These are phyloP conservation scores for Musa balbisiana DNA, from an alignment of 202 grass and related monocot genomes.

Conservation along the genomic window DNA sequence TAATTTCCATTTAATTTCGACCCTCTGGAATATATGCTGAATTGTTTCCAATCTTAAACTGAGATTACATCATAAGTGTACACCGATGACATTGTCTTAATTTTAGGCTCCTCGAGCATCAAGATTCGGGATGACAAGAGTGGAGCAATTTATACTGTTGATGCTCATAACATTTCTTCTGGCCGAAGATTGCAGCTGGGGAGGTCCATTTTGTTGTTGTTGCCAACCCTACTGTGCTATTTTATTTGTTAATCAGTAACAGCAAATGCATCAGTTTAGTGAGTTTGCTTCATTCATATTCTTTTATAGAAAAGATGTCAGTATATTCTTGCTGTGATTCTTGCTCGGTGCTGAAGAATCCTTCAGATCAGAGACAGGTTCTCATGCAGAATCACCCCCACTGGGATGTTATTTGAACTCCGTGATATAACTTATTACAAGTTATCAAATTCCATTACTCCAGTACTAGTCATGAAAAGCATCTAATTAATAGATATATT, in stretches of 20 bases:
- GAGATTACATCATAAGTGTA: not conserved
- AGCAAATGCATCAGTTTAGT: not conserved
- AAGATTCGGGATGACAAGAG: slow-evolving; percentile 69
- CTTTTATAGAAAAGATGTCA: slow-evolving; percentile 10
- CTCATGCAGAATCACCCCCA: no score
- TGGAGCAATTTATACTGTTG: slow-evolving; percentile 38
- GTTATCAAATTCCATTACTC: no score
- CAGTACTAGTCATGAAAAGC: no score
- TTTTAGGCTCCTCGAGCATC: slow-evolving; percentile 91
- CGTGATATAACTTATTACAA: not conserved
- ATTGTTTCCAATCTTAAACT: not conserved
- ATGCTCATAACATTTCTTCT: slow-evolving; percentile 47
- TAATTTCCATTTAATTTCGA: not conserved
- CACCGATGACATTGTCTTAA: not conserved
- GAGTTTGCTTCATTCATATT: slow-evolving; percentile 23
- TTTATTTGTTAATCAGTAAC: not conserved
- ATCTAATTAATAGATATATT: no score
- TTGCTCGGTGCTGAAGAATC: not conserved
- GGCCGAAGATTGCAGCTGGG: slow-evolving; percentile 47
- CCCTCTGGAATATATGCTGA: not conserved
- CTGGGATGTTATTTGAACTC: not conserved
- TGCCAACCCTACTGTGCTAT: slow-evolving; percentile 30
- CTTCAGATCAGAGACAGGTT: not conserved
- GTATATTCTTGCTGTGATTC: not conserved
- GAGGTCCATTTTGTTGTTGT: slow-evolving; percentile 33